Base-by-base conservation (phyloP, 257 asterid species). In the Solanum appendiculatum region DNA sequence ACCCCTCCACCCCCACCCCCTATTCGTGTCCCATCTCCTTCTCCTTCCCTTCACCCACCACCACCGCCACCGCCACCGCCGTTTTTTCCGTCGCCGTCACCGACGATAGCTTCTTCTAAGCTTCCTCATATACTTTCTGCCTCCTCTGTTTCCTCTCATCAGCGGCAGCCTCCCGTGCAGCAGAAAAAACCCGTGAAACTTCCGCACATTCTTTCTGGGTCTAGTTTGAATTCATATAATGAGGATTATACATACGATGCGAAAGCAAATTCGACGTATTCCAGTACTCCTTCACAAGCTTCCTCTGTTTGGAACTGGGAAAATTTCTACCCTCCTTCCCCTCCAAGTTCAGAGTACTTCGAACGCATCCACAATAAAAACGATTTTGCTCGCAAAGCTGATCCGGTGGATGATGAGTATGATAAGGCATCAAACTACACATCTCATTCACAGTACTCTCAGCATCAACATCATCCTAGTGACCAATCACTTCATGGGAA, bases 251-350 rank as follows among this genome's bases (percentile, higher is more conserved):
- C 94, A 33, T 95, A 93, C 91, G 86, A 91, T 5, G 97, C 98
- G 1, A 91, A 93, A 82, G 95, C 95, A 2, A 87, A 93, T 82
- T 92, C 99, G 6, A 95, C 96, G 34, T 96, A 91, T 87, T 92
- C 99, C 3, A 86, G 86, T 82, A 97, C 99, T 37, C 98, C 99
- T 31, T 97, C 99, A 2, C 99, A 97, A 75, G 82, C 97, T 29
- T 97, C 99, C 15, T 95, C 99, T 6, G 97, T 94, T 0, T 97
- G 99, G 99, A 96, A 97, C 84, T 97, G 99, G 99, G 99, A 97
- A 68, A 93, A 93, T 82, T 96, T 97, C 89, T 92, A 93, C 84
- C 99, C 99, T 12, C 98, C 99, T 1, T 94, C 99, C 7, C 99
- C 99, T 18, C 99, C 99, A 1, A 90, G 80, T 44, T 96, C 99